phyloP scores from a whole-genome alignment of 2,329 filamentous ascomycete genomes.

The Pseudocercospora vitis region DNA sequence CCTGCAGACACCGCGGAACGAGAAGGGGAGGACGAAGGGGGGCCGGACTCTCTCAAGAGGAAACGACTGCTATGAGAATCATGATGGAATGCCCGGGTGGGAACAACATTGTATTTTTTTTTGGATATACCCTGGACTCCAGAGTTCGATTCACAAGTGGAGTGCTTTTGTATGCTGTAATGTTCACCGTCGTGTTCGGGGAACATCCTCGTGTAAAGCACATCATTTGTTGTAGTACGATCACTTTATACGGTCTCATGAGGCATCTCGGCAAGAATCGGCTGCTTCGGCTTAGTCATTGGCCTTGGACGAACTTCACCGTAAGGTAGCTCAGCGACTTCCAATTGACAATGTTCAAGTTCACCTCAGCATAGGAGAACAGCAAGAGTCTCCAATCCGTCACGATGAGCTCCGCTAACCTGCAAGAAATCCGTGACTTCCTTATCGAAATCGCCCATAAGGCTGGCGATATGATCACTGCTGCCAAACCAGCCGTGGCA shows the following conservation, averaged over 20 bases:
- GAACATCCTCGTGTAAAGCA: not conserved
- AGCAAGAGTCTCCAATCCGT: not conserved
- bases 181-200: not conserved
- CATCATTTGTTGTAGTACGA: not conserved
- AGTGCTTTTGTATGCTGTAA: not conserved
- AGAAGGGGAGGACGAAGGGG: constrained; percentile 62
- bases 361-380: not conserved
- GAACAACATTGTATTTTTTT: constrained; percentile 3
- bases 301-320: no score
- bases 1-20: constrained; percentile 67
- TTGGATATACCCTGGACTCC: constrained; percentile 5
- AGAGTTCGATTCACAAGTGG: not conserved
- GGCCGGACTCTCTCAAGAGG: constrained; percentile 58
- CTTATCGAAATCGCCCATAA: constrained; percentile 48
- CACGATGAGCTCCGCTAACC: constrained; percentile 36
- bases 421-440: constrained; percentile 52
- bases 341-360: no score
- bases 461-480: constrained; percentile 49
- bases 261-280: no score
- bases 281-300: no score
- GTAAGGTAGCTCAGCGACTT: no score
- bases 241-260: not conserved
- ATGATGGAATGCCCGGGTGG: constrained; percentile 1
- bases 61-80: constrained; percentile 54
- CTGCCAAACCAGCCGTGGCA: constrained; percentile 45